phyloP scores from a whole-genome alignment of 1,284 basidiomycete species.

The Exobasidium rhododendri region DNA sequence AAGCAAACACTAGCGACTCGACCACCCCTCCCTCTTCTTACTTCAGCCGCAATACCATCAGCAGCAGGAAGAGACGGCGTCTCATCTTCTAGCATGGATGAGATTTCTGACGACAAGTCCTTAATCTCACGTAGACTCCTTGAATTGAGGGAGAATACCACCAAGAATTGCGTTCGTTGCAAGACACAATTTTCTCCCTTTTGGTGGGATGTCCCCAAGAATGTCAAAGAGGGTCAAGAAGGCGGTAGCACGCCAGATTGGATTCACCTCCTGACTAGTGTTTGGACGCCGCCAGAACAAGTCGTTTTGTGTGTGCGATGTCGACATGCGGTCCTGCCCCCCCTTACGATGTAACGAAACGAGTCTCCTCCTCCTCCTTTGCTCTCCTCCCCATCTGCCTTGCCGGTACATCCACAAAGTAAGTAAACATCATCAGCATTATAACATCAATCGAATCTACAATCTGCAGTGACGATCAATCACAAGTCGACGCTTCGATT shows the following conservation, averaged over 20 bases:
- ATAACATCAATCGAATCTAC: too few relatives aligned
- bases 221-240: slow-evolving; percentile 5
- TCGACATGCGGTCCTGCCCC: slow-evolving; percentile 5
- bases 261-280: neutral
- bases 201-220: slow-evolving; percentile 21
- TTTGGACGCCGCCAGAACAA: neutral
- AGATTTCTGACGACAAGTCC: neutral
- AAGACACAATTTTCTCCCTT: slow-evolving; percentile 27
- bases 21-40: neutral
- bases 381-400: too few relatives aligned
- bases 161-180: slow-evolving; percentile 19
- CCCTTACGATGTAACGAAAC: neutral
- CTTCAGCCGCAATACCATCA: neutral
- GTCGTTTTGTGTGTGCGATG: slow-evolving; percentile 2
- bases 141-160: neutral
- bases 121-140: neutral
- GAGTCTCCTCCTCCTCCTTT: too few relatives aligned
- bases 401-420: too few relatives aligned
- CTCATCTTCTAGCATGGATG: neutral
- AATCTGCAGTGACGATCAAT: too few relatives aligned
- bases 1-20: neutral
- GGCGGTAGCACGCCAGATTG: neutral
- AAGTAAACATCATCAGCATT: too few relatives aligned
- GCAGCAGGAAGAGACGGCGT: neutral
- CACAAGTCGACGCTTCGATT: slow-evolving; percentile 13